Percentiles rank a stretch among this genome's conserved stretches.
These are phyloP conservation scores for Trichoderma koningii DNA, from an alignment of 2,329 filamentous ascomycete genomes.

Conservation along the genomic window DNA sequence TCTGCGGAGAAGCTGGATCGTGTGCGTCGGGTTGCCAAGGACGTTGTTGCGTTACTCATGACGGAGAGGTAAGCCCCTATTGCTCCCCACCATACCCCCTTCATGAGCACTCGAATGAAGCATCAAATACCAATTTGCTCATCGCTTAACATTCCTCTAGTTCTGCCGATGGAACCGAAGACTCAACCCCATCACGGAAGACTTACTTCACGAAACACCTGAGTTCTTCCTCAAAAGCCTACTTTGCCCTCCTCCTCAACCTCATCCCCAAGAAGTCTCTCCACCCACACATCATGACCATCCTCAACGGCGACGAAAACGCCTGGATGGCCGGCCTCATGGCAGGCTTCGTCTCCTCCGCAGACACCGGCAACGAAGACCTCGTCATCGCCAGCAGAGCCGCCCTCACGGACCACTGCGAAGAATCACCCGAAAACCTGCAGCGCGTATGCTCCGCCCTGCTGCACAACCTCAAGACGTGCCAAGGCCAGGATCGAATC, in stretches of 20 bases:
- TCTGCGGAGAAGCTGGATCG: conserved; percentile 89
- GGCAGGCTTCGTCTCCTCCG: conserved; percentile 70
- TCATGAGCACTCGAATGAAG: background rate
- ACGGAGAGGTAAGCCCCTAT: conserved; percentile 47
- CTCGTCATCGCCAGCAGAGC: conserved; percentile 69
- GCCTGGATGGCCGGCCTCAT: conserved; percentile 58
- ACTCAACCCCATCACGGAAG: background rate
- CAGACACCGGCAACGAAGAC: conserved; percentile 76
- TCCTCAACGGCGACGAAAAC: conserved; percentile 38
- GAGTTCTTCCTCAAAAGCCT: conserved; percentile 60
- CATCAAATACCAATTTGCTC: background rate
- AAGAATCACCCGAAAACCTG: conserved; percentile 43
- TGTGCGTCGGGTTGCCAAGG: conserved; percentile 69
- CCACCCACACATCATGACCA: conserved; percentile 41
- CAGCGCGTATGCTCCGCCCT: conserved; percentile 54
- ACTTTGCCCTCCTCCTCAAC: conserved; percentile 58
- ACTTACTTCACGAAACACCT: conserved; percentile 32
- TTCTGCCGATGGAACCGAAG: conserved; percentile 39
- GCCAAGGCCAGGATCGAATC: conserved; percentile 66
- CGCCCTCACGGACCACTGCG: conserved; percentile 61
- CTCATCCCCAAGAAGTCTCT: conserved; percentile 46
- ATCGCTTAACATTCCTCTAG: conserved; percentile 33
- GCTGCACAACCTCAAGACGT: conserved; percentile 54
- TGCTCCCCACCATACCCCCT: background rate
- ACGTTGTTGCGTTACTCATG: conserved; percentile 51